These are phyloP conservation scores for Sechiopsis laciniata DNA, from an alignment of 306 rosid genomes.

Conservation along the genomic window DNA sequence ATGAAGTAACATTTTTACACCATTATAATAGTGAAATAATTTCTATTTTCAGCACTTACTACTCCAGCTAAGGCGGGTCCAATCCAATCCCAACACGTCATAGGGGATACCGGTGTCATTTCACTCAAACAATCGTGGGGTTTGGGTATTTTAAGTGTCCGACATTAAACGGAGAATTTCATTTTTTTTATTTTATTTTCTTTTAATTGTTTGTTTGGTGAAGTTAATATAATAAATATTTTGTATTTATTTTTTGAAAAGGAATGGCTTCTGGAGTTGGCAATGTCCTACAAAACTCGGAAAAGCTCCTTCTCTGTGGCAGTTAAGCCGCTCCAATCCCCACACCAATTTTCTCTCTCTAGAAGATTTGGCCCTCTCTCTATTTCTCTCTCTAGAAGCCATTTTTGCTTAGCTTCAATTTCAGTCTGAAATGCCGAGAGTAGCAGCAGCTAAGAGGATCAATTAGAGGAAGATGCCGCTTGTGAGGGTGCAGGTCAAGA, in stretches of 20 bases:
- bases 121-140: not conserved
- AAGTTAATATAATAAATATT: not conserved
- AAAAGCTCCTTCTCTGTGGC: conserved; percentile 1
- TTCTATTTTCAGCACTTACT: too few species aligned
- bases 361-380: not conserved
- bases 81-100: not conserved
- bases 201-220: not conserved
- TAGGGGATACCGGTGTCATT: not conserved
- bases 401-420: too few species aligned
- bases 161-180: not conserved
- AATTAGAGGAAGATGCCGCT: conserved; percentile 56
- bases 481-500: conserved; percentile 67
- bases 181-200: not conserved
- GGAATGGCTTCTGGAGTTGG: conserved; percentile 22
- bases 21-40: too few species aligned
- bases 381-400: not conserved
- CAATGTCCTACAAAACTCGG: conserved; percentile 18
- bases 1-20: too few species aligned
- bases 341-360: conserved; percentile 8
- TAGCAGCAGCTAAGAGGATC: not conserved
- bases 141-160: not conserved
- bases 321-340: conserved; percentile 19
- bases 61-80: conserved; percentile 8
- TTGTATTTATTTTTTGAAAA: conserved; percentile 10
- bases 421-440: not conserved